Evolutionary conservation across 441 rosid species (phyloP), one percentile per base, ranked within the genome.

Genomic region (Biscutella auriculata): DNA sequence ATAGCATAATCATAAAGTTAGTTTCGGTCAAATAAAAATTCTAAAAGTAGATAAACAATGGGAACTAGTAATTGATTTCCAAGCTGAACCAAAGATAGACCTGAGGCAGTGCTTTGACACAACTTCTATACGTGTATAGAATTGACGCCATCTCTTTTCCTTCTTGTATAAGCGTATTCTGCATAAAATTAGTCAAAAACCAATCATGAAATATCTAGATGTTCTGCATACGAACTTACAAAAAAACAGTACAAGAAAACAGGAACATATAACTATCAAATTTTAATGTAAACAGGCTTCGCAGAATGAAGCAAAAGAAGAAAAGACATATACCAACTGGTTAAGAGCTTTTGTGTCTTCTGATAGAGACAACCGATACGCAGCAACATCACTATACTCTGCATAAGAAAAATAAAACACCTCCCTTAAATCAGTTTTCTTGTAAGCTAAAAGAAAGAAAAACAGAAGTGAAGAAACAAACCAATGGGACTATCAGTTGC

Each of bases 101-200:
- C 99, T 94, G 99, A 75, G 99, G 97, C 57, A 94, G 82, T 5
- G 99, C 99, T 91, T 94, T 94, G 62, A 94, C 97, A 53, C 99
- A 94, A 58, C 96, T 90, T 63, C 99, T 91, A 68, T 90, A 94
- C 1, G 99, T 87, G 67, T 90, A 94, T 60, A 94, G 94, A 66
- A 90, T 88, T 1, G 99, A 94, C 6, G 95, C 75, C 99, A 90
- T 94, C 79, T 92, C 99, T 74, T 80, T 87, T 42, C 99, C 99
- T 74, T 94, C 99, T 68, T 84, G 88, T 66, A 90, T 57, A 73
- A 94, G 97, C 39, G 81, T 70, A 74, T 84, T 86, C 99, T 94
- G 92, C 62, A 56, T 4, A 55, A 6, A 36, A 13, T 21, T 41
- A 5, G 25, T 53, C 13, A 3, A 46, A 26, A 25, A 25, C 9